Evolutionary conservation across 2,329 filamentous ascomycete genomes (phyloP).

Genomic region (Fusarium ramigenum): DNA sequence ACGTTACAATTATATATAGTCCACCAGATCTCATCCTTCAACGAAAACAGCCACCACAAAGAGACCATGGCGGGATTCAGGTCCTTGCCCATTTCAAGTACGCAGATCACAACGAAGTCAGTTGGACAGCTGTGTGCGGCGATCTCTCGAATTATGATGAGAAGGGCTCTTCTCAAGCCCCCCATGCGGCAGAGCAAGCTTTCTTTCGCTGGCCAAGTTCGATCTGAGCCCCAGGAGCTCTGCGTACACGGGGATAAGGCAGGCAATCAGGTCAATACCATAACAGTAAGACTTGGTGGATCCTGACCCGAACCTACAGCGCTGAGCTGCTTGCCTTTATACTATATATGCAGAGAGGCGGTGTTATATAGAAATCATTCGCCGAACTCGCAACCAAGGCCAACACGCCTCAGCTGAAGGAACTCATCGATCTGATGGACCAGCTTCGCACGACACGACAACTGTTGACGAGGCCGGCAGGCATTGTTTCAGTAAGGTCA

Average conservation of each 20-base stretch:
- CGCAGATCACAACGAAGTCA: no score
- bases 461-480: background rate
- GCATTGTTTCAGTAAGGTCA: background rate
- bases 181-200: background rate
- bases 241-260: background rate
- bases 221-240: background rate
- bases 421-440: background rate
- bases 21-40: background rate
- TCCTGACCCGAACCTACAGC: background rate
- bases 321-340: background rate
- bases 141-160: no score
- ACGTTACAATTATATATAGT: background rate
- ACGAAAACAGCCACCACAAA: background rate
- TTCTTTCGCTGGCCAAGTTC: background rate
- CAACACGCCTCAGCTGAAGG: background rate
- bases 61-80: background rate
- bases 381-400: background rate
- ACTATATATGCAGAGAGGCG: background rate
- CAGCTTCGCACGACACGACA: background rate
- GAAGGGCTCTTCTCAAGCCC: background rate
- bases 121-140: no score
- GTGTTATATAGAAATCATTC: background rate
- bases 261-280: background rate
- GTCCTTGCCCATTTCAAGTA: no score
- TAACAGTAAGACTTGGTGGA: background rate